Base-by-base conservation (phyloP, 164 flowering plant genomes). In the Hamamelis virginiana region DNA sequence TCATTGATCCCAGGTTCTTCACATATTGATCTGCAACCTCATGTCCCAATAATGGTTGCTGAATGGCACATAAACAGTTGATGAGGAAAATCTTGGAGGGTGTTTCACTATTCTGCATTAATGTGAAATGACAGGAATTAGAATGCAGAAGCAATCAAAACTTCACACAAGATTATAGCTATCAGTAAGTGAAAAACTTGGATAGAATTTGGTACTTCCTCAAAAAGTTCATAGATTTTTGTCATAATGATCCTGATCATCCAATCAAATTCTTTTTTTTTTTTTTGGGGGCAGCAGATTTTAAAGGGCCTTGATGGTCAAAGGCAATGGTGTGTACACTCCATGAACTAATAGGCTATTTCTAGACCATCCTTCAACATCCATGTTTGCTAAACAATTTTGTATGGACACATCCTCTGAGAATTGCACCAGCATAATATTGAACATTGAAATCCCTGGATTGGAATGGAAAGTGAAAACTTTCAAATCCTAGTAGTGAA, bases 41-140 rank as follows among this genome's bases (percentile, higher is more conserved):
- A 69, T 89, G 89, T 69, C 90, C 85, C 10, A 81, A 33, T 50
- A 96, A 59, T 67, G 98, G 98, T 76, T 93, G 98, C 58, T 84
- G 97, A 66, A 96, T 90, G 62, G 96, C 89, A 65, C 89, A 87
- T 68, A 93, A 78, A 73, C 97, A 96, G 78, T 93, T 96, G 81
- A 96, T 83, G 71, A 96, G 93, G 84, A 96, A 96, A 41, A 96
- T 84, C 78, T 85, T 90, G 25, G 97, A 85, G 10, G 93, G 87
- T 5, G 85, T 84, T 78, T 91, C 99, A 51, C 65, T 74, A 72
- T 72, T 80, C 92, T 88, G 90, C 80, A 78, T 6, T 38, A 51
- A 61, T 22, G 22, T 19, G 50, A 16, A 4, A 47, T 51, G 46
- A 46, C 19, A 56, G 33, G 22, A 12, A 19, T 44, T 12, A 57